Conservation (phyloP, 352 stramenopile genomes). For the Albugo candida region DNA sequence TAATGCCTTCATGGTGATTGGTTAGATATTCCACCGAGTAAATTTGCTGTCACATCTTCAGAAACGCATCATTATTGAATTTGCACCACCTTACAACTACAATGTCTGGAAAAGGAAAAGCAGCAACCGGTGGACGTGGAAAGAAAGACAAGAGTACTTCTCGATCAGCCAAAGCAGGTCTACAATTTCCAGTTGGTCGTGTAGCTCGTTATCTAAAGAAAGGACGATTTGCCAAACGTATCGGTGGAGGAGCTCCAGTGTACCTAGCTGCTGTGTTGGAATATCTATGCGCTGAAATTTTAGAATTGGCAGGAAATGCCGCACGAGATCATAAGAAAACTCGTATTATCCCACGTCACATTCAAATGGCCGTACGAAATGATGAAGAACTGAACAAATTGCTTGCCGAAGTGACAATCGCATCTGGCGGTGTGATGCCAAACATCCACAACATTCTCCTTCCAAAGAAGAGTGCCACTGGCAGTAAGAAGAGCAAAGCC, state of each 20-base stretch:
- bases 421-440: constrained; percentile 82
- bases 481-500: constrained; percentile 9
- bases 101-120: constrained; percentile 69
- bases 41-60: no score
- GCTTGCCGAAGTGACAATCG: constrained; percentile 84
- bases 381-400: constrained; percentile 91
- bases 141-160: constrained; percentile 48
- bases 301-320: constrained; percentile 82
- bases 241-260: constrained; percentile 83
- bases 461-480: constrained; percentile 42
- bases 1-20: background rate
- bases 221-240: constrained; percentile 80
- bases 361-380: constrained; percentile 85
- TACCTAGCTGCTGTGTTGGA: constrained; percentile 87
- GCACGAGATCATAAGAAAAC: constrained; percentile 92
- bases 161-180: constrained; percentile 78
- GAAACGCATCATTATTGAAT: constrained; percentile 6
- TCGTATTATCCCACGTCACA: constrained; percentile 90
- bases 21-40: no score
- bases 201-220: constrained; percentile 87
- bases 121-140: constrained; percentile 40
- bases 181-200: constrained; percentile 91
- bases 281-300: constrained; percentile 81
- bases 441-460: constrained; percentile 85
- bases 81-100: constrained; percentile 11